Evolutionary conservation across 495 filamentous ascomycete species (phyloP), one percentile per base, ranked within the genome.

Genomic region (Aspergillus affinis): DNA sequence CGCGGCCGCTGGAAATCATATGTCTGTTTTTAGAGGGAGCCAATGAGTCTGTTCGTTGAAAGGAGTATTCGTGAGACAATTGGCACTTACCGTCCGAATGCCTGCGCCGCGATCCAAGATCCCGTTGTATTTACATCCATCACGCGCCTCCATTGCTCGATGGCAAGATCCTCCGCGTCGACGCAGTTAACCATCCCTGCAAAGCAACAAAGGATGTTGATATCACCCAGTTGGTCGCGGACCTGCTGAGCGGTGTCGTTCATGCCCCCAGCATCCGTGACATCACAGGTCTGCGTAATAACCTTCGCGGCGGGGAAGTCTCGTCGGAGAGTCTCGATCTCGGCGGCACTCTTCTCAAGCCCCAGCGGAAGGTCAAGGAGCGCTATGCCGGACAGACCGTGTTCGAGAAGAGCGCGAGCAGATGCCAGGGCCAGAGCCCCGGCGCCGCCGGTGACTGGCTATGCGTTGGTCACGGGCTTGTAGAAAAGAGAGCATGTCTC

Each of bases 91-190:
- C 71, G 76, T 15, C 83, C 88, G 4, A 79, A 75, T 1, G 85
- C 86, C 61, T 89, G 88, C 15, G 86, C 86, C 55, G 81, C 80
- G 48, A 89, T 70, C 64, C 87, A 91, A 0, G 76, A 69, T 0
- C 88, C 88, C 1, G 86, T 86, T 1, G 83, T 82, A 67, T 91
- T 90, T 57, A 90, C 79, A 44, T 89, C 86, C 10, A 89, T 59
- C 0, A 84, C 80, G 17, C 76, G 73, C 10, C 81, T 74, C 83
- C 82, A 90, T 48, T 84, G 74, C 46, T 75, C 72, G 9, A 77
- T 58, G 6, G 70, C 62, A 76, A 85, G 81, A 23, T 85, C 81
- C 3, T 84, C 60, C 0, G 87, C 81, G 57, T 79, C 79, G 2
- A 74, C 72, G 59, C 82, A 86, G 46, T 75, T 77, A 19, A 89